Evolutionary conservation across 2,329 filamentous ascomycete genomes (phyloP).

Genomic region (Exophiala bonariae): DNA sequence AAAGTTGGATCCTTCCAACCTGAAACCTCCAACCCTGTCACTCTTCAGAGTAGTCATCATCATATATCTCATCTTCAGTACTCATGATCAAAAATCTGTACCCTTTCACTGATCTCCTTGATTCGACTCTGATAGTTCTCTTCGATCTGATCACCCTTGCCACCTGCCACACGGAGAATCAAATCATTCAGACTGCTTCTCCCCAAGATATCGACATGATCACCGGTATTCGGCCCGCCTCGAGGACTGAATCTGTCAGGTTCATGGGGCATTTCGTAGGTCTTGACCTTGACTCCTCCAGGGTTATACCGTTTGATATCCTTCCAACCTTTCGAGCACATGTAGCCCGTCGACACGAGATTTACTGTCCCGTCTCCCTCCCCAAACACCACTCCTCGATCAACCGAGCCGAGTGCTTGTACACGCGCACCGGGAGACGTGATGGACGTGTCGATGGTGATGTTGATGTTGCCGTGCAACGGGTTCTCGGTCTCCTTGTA

Average conservation of each 20-base stretch:
- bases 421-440: slow-evolving; percentile 54
- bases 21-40: too few relatives aligned
- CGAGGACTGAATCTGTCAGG: slow-evolving; percentile 88
- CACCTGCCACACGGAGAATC: slow-evolving; percentile 81
- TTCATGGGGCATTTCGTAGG: slow-evolving; percentile 95
- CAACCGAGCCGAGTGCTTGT: slow-evolving; percentile 40
- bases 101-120: slow-evolving; percentile 74
- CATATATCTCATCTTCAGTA: too few relatives aligned
- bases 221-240: slow-evolving; percentile 70
- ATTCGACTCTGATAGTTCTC: slow-evolving; percentile 82
- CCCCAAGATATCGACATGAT: slow-evolving; percentile 95
- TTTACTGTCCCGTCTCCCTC: slow-evolving; percentile 97
- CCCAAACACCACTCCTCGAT: slow-evolving; percentile 92
- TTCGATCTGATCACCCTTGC: slow-evolving; percentile 75
- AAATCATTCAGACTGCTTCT: slow-evolving; percentile 87
- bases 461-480: slow-evolving; percentile 61
- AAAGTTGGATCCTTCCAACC: too few relatives aligned
- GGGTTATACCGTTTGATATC: slow-evolving; percentile 88
- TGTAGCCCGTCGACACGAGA: slow-evolving; percentile 87
- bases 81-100: slow-evolving; percentile 75
- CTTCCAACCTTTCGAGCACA: slow-evolving; percentile 94
- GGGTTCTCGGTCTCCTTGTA: slow-evolving; percentile 63
- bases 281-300: slow-evolving; percentile 74
- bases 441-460: slow-evolving; percentile 69
- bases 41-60: too few relatives aligned